Evolutionary conservation across 768 basidiomycete genomes (phyloP), one percentile per base, ranked within the genome.

Genomic region (Boletus patriciae): DNA sequence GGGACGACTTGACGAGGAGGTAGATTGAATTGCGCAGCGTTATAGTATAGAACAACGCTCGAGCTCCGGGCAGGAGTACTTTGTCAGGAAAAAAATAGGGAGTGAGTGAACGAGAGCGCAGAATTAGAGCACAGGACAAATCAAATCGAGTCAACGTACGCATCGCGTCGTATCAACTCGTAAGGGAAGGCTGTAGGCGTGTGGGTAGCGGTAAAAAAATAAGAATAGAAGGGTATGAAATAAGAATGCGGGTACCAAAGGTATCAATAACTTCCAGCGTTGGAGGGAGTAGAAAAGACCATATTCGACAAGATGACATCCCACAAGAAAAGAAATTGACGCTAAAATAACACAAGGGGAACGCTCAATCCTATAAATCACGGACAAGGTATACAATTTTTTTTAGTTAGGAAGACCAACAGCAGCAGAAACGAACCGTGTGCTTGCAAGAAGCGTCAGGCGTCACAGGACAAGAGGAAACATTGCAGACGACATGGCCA

Each of bases 191-290:
- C 13, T 21, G 29, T 27, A 36, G 38, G 23, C 12, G 3, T 38
- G 13, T 10, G 36, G n/a, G 29, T n/a, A n/a, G n/a, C n/a, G n/a
- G n/a, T n/a, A n/a, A 33, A 18, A 37, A 5, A 37, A 43, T 38
- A 52, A 47, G 5, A 29, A 43, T 36, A 52, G n/a, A 27, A 46
- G 58, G 64, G 66, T 63, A 67, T 68, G 56, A 29, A 59, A 45
- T 56, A 45, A 53, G 52, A 49, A 41, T 15, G 12, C 4, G 19
- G 41, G 54, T 36, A 58, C 44, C 63, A 55, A 54, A 63, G 64
- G 67, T 63, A 69, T 69, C 58, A 46, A 46, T 34, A 56, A 53
- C 43, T 51, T 53, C 58, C 57, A 58, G 53, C 50, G 53, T 50
- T 33, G 42, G 50, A 15, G 40, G 38, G 49, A 1, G 13, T 19